Evolutionary conservation across 495 filamentous ascomycete genomes (phyloP), one percentile per base, ranked within the genome.

Genomic region (Letharia columbiana): DNA sequence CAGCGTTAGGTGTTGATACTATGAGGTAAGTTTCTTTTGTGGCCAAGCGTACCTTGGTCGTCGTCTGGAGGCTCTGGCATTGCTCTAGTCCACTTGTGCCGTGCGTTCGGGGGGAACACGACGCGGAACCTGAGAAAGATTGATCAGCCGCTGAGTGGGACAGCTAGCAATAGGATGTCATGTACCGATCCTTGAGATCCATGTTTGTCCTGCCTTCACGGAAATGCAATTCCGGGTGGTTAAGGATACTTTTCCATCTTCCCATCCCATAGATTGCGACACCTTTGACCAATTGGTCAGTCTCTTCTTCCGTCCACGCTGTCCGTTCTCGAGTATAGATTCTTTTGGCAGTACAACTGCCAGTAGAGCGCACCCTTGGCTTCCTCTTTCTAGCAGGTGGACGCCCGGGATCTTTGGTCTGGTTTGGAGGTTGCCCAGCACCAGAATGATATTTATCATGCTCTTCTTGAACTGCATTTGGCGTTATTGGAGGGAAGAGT

Each of bases 271-370:
- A 90, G 66, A 86, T 88, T 50, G 85, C 81, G 23, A 95, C 91
- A 2, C 91, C 92, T 63, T 86, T 80, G 39, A 95, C 74, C 15
- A 96, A 77, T 62, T 88, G 82, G 35, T 86, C 84, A 2, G 91
- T 95, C 73, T 96, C 92, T 70, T 91, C 86, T 61, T 94, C 87
- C 0, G 87, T 87, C 91, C 91, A 96, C 69, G 85, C 89, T 69
- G 70, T 75, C 68, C 63, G 72, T 61, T 17, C 64, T 58, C 60
- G 65, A 50, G 49, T 63, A 56, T 45, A 62, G 8, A 28, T 61
- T 42, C 64, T 65, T 54, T 72, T 69, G 49, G 40, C 28, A 17
- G 33, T 49, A 49, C 28, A 52, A 44, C 31, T 28, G 49, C 47
- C 40, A 8, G 40, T 44, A 57, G 66, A 65, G 50, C 63, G 61